Conservation (phyloP, 202 grass and related monocot species). For the Schoenoplectus triqueter region DNA sequence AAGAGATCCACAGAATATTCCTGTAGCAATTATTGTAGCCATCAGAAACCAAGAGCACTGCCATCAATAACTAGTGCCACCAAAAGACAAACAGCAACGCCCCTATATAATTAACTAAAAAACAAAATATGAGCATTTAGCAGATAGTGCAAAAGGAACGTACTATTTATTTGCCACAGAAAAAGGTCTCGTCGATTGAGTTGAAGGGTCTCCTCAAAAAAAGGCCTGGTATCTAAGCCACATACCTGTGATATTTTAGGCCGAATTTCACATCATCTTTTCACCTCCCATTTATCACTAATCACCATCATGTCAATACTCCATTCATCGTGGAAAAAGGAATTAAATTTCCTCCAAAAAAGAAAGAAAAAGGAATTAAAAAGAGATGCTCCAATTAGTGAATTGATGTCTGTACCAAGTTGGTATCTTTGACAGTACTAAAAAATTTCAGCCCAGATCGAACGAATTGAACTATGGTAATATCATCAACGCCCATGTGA, state of each 20-base stretch:
- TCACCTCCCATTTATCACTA: background rate
- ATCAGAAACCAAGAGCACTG: background rate
- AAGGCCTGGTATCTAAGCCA: background rate
- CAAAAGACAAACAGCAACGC: background rate
- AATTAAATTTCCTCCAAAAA: background rate
- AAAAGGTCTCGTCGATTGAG: no score
- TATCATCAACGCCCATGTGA: background rate
- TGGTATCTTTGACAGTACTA: background rate
- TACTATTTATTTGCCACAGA: no score
- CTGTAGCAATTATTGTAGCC: background rate
- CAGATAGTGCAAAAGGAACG: background rate
- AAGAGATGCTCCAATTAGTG: background rate
- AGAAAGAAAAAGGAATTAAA: background rate
- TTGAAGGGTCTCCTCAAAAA: background rate
- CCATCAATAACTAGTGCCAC: no score
- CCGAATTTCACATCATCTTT: background rate
- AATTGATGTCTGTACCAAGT: background rate
- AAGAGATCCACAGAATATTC: slow-evolving; percentile 10
- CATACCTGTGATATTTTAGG: background rate
- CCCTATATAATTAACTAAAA: background rate
- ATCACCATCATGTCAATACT: background rate
- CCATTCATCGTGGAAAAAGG: no score
- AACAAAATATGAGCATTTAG: background rate
- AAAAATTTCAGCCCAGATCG: background rate
- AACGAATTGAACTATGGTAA: background rate